Evolutionary conservation across 257 asterid genomes (phyloP), one percentile per base, ranked within the genome.

Genomic region (Eucommia ulmoides): DNA sequence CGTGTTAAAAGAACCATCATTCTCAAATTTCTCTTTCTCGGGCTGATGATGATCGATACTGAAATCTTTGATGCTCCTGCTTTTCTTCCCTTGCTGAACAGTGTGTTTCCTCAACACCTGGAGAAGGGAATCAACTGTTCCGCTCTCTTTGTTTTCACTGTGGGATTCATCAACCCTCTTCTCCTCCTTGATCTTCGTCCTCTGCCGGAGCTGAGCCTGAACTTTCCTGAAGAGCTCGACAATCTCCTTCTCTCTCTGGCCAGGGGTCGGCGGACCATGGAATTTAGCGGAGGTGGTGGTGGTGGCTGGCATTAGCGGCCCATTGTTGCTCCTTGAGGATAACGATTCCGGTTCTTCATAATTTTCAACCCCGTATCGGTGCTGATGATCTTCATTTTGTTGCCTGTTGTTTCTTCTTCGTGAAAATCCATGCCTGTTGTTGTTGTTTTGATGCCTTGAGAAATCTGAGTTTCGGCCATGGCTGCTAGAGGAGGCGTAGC

Each of bases 101-200:
- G 96, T 79, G 64, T 86, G 99, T 53, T 86, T 86, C 72, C 95
- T 77, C 54, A 91, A 53, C 58, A 86, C 96, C 87, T 79, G 80
- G 51, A 91, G 83, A 53, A 91, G 96, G 46, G 96, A 86, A 73
- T 83, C 95, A 44, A 91, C 99, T n/a, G 88, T 81, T 57, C 86
- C 95, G 33, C 77, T 75, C 78, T 83, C 95, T 75, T 77, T 83
- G 68, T 67, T 74, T 60, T 79, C 81, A 19, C 60, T 78, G 56
- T 62, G 78, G 16, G 81, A 51, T 42, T 71, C 81, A 51, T 81
- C 94, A 8, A 65, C 51, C 68, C 75, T 91, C 63, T 55, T 91
- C 56, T 74, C 98, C 63, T 73, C 98, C 70, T 86, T 86, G 44
- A 58, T 63, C 3, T 76, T 74, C 54, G 95, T 78, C 72, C 87